Evolutionary conservation across 768 basidiomycete species (phyloP).

Genomic region (Suillus plorans): DNA sequence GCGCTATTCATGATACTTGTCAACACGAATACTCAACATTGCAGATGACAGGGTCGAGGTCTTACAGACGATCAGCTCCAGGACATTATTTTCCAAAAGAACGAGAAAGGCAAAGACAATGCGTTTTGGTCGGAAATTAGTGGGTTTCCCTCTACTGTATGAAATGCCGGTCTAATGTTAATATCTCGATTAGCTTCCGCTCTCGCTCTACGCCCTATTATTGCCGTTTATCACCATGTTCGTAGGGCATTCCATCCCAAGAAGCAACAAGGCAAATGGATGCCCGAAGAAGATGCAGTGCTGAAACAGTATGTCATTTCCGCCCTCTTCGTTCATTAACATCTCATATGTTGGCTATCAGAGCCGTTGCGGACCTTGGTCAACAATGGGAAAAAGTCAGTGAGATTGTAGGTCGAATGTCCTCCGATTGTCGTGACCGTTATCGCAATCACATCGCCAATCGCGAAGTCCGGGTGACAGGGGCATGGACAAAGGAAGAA

Average conservation of each 20-base stretch:
- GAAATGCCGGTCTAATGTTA: not conserved
- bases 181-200: slow-evolving; percentile 51
- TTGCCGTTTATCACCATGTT: slow-evolving; percentile 83
- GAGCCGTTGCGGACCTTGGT: slow-evolving; percentile 68
- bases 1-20: slow-evolving; percentile 23
- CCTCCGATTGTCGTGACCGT: slow-evolving; percentile 81
- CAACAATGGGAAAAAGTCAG: slow-evolving; percentile 84
- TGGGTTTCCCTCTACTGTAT: slow-evolving; percentile 33
- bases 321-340: slow-evolving; percentile 3
- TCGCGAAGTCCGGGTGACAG: slow-evolving; percentile 59
- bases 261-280: slow-evolving; percentile 72
- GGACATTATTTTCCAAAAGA: slow-evolving; percentile 68
- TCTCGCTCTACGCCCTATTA: slow-evolving; percentile 74
- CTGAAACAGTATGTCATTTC: slow-evolving; percentile 53
- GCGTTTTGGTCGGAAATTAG: slow-evolving; percentile 83
- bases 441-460: slow-evolving; percentile 81
- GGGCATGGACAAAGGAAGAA: slow-evolving; percentile 79
- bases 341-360: slow-evolving; percentile 27
- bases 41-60: slow-evolving; percentile 43
- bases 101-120: slow-evolving; percentile 57
- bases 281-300: slow-evolving; percentile 58
- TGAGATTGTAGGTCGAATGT: slow-evolving; percentile 66
- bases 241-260: slow-evolving; percentile 69
- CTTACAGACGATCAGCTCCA: slow-evolving; percentile 54
- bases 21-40: slow-evolving; percentile 1